Evolutionary conservation across 148 eudicot genomes (phyloP).

Genomic region (Cornus kousa): DNA sequence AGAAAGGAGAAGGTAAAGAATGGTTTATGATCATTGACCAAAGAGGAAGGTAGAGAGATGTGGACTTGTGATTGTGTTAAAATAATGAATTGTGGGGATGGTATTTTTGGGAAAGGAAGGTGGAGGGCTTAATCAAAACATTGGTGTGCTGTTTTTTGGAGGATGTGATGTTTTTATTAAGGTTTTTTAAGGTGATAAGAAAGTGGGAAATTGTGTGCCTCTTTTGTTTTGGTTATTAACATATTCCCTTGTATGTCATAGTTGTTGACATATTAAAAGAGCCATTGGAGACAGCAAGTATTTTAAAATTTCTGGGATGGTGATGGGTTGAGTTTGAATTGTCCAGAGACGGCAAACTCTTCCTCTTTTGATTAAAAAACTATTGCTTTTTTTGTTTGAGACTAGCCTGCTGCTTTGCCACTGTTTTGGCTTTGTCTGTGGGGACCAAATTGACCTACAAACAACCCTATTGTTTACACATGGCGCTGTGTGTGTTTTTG

Average conservation of each 20-base stretch:
- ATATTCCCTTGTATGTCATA: slow-evolving; percentile 23
- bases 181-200: slow-evolving; percentile 4
- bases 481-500: neutral
- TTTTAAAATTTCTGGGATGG: slow-evolving; percentile 5
- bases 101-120: slow-evolving; percentile 27
- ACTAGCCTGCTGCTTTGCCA: neutral
- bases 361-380: neutral
- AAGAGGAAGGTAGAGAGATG: neutral
- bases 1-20: neutral
- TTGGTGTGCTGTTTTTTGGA: slow-evolving; percentile 41
- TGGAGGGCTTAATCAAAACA: slow-evolving; percentile 28
- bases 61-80: slow-evolving; percentile 5
- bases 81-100: slow-evolving; percentile 5
- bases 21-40: slow-evolving; percentile 11
- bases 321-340: slow-evolving; percentile 18
- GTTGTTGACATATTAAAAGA: slow-evolving; percentile 18
- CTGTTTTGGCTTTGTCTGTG: slow-evolving; percentile 9
- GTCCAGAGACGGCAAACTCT: slow-evolving; percentile 28
- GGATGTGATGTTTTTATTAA: slow-evolving; percentile 27
- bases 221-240: slow-evolving; percentile 17
- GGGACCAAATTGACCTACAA: slow-evolving; percentile 19
- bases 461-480: slow-evolving; percentile 9
- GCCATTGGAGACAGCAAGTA: neutral
- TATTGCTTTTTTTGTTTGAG: neutral
- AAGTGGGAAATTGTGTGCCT: neutral